A percentile compares a stretch with the other conserved stretches of the same genome.
phyloP scores from a whole-genome alignment of 345 rosid species.

The Bruguiera gymnorhiza region DNA sequence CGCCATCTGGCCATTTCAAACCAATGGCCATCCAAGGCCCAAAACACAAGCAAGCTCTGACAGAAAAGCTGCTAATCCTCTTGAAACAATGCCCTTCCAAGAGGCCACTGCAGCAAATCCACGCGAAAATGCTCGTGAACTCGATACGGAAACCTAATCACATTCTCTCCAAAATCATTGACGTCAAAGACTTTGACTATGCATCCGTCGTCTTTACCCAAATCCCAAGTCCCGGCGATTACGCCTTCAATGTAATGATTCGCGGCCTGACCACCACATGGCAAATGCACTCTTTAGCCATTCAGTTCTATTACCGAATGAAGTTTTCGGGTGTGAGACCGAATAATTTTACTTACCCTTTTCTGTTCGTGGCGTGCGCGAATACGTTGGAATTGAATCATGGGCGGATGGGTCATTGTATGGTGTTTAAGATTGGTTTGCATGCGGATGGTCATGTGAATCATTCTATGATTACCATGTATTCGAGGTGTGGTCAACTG shows the following conservation, averaged over 20 bases:
- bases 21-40: neutral
- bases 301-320: conserved; percentile 55
- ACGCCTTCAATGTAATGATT: conserved; percentile 78
- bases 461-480: conserved; percentile 70
- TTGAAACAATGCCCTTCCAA: conserved; percentile 41
- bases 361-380: conserved; percentile 62
- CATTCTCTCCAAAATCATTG: conserved; percentile 63
- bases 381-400: conserved; percentile 41
- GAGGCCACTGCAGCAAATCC: conserved; percentile 53
- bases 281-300: conserved; percentile 39
- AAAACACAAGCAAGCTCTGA: conserved; percentile 1
- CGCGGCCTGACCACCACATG: conserved; percentile 64
- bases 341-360: conserved; percentile 71
- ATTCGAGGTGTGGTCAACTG: conserved; percentile 41
- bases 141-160: conserved; percentile 51
- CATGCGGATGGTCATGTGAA: conserved; percentile 47
- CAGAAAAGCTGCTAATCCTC: conserved; percentile 35
- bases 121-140: conserved; percentile 60
- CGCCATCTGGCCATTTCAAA: conserved; percentile 1
- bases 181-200: conserved; percentile 50
- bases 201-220: conserved; percentile 57
- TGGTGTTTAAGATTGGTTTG: conserved; percentile 56
- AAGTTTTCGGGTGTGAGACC: conserved; percentile 50
- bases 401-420: conserved; percentile 56
- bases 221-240: conserved; percentile 54